phyloP scores from a whole-genome alignment of 768 basidiomycete genomes.

The Auricularia heimuer region DNA sequence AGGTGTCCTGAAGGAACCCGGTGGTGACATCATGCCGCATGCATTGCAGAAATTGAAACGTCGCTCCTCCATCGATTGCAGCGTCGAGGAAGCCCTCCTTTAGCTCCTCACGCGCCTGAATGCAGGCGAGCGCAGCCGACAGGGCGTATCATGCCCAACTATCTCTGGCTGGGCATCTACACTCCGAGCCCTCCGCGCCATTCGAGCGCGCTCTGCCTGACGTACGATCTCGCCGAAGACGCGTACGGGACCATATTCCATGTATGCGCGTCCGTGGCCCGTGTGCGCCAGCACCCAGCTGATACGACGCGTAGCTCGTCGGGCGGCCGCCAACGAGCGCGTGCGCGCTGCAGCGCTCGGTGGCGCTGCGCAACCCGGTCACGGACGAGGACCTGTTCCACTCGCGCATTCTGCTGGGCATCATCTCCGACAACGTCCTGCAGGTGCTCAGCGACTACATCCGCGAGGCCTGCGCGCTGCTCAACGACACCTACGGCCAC shows the following conservation, averaged over 20 bases:
- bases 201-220: slow-evolving; percentile 1
- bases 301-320: background rate
- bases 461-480: background rate
- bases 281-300: background rate
- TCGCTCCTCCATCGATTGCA: background rate
- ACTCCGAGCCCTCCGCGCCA: background rate
- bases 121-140: background rate
- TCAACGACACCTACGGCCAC: background rate
- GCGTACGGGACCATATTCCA: background rate
- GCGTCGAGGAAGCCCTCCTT: background rate
- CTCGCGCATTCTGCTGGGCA: background rate
- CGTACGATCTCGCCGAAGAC: background rate
- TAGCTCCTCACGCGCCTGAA: background rate
- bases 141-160: background rate
- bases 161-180: slow-evolving; percentile 1
- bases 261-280: background rate
- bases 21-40: background rate
- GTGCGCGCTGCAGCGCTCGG: background rate
- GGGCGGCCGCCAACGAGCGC: background rate
- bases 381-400: background rate
- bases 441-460: background rate
- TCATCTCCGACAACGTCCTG: background rate
- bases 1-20: no score
- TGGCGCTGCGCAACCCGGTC: background rate
- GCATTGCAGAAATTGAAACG: background rate